Percentiles rank a stretch among this genome's conserved stretches.
Evolutionary conservation across 352 stramenopile genomes (phyloP).

Genomic region (Globisporangium cederbergense): DNA sequence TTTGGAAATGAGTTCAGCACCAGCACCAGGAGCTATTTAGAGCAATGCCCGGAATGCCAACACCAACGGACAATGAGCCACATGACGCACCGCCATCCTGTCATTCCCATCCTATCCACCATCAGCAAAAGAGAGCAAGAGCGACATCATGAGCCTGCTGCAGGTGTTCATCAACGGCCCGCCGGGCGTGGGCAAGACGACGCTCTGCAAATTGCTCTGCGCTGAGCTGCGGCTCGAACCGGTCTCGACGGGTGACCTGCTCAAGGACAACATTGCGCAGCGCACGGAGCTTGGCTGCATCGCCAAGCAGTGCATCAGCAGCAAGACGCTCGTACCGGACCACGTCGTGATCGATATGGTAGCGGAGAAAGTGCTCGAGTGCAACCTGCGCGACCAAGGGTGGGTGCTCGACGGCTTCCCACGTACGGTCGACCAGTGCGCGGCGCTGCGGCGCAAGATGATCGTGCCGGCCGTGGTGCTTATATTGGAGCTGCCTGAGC

Average conservation of each 20-base stretch:
- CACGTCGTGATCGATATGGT: conserved; percentile 79
- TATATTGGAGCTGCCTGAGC: conserved; percentile 48
- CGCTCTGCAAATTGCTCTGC: conserved; percentile 55
- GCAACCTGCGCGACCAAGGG: conserved; percentile 27
- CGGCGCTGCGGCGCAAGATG: conserved; percentile 36
- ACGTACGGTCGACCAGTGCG: conserved; percentile 57
- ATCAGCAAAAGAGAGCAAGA: background rate
- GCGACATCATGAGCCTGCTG: conserved; percentile 30
- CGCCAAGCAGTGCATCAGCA: conserved; percentile 65
- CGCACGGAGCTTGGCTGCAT: conserved; percentile 46
- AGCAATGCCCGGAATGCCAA: background rate
- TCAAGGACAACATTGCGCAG: conserved; percentile 68
- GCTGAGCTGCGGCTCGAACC: conserved; percentile 54
- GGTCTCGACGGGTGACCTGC: conserved; percentile 60
- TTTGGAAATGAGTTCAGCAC: conserved; percentile 1
- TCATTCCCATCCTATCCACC: background rate
- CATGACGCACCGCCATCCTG: background rate
- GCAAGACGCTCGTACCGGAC: conserved; percentile 65
- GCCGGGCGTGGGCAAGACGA: conserved; percentile 65
- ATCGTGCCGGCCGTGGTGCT: conserved; percentile 55
- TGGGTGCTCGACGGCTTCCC: conserved; percentile 80
- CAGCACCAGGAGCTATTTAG: background rate
- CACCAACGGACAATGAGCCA: background rate
- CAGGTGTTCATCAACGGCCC: conserved; percentile 71
- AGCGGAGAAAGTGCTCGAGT: conserved; percentile 46